phyloP scores from a whole-genome alignment of 2,329 filamentous ascomycete species.

The Stachybotrys chlorohalonatus region DNA sequence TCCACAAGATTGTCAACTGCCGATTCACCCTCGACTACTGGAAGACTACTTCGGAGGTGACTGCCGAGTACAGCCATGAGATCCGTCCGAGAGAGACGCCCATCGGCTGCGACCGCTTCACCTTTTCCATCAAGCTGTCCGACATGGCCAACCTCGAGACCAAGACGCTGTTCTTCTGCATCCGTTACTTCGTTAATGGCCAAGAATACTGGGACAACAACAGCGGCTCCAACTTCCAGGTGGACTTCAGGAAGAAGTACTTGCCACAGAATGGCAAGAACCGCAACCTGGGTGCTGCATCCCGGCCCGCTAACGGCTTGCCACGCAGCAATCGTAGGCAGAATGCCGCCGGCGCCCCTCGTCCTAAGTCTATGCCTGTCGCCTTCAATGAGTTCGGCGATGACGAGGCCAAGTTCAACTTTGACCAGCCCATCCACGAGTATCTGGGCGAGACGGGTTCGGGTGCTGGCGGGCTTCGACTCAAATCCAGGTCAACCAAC shows the following conservation, averaged over 20 bases:
- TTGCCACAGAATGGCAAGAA: conserved; percentile 53
- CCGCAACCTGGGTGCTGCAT: conserved; percentile 37
- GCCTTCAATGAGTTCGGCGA: conserved; percentile 65
- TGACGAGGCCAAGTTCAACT: conserved; percentile 43
- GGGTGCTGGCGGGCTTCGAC: conserved; percentile 47
- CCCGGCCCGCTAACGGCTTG: conserved; percentile 43
- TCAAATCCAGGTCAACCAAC: conserved; percentile 60
- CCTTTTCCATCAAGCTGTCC: conserved; percentile 86
- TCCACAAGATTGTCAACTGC: conserved; percentile 81
- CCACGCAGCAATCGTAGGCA: conserved; percentile 58
- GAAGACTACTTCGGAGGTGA: conserved; percentile 95
- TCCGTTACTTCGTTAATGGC: conserved; percentile 77
- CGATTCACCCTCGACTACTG: conserved; percentile 96
- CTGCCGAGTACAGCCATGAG: conserved; percentile 79
- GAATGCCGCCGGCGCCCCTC: conserved; percentile 29
- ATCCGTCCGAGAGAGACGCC: conserved; percentile 56
- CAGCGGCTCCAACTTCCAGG: conserved; percentile 74
- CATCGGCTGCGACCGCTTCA: conserved; percentile 76
- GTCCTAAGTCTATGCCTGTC: conserved; percentile 45
- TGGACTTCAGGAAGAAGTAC: conserved; percentile 80
- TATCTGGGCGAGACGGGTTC: conserved; percentile 55
- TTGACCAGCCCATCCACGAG: conserved; percentile 51
- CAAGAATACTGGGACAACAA: conserved; percentile 97
- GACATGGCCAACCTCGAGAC: conserved; percentile 85
- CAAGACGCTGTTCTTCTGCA: conserved; percentile 88